Conservation (phyloP, 2,329 filamentous ascomycete genomes). For the Blastomyces silverae region DNA sequence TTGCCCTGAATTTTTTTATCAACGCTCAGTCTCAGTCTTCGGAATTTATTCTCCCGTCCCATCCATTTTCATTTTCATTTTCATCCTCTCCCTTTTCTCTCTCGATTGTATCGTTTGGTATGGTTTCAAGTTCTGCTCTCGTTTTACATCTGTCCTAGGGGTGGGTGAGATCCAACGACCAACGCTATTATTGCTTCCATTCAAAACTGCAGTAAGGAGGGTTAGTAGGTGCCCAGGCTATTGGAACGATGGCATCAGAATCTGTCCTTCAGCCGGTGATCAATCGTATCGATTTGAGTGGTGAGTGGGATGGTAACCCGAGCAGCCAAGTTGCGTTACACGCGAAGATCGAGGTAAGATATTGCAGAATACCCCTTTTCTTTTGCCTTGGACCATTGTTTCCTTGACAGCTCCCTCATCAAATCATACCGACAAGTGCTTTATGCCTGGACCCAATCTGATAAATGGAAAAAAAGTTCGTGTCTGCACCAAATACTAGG, state of each 20-base stretch:
- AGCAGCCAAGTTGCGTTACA: slow-evolving; percentile 25
- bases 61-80: not conserved
- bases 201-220: not conserved
- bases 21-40: not conserved
- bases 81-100: not conserved
- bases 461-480: slow-evolving; percentile 3
- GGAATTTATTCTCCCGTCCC: not conserved
- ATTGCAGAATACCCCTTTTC: no score
- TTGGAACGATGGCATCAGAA: not conserved
- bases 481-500: slow-evolving; percentile 1
- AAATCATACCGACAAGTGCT: not conserved
- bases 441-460: slow-evolving; percentile 7
- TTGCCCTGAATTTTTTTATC: not conserved
- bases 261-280: slow-evolving; percentile 15
- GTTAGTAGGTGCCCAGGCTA: not conserved
- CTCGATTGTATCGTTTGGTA: not conserved
- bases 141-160: not conserved
- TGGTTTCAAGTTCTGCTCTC: not conserved
- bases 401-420: not conserved
- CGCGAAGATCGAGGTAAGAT: slow-evolving; percentile 30
- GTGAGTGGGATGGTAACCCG: slow-evolving; percentile 30
- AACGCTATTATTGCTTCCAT: no score
- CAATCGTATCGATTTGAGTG: slow-evolving; percentile 29
- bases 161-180: not conserved
- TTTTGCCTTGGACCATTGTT: not conserved